Evolutionary conservation across 2,329 filamentous ascomycete species (phyloP).

Genomic region (Fusarium citri): DNA sequence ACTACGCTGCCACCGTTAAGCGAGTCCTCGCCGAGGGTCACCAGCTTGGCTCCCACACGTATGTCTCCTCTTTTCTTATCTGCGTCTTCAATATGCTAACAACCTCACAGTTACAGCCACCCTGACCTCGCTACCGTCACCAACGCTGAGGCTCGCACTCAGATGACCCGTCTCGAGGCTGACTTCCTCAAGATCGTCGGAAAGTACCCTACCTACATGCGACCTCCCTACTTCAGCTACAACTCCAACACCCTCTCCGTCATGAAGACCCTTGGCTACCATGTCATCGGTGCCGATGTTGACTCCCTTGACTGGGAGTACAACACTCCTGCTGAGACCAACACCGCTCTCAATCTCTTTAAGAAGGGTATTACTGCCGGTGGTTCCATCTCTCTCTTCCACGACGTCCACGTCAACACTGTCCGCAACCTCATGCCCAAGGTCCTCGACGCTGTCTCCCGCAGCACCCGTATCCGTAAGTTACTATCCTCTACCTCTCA

Average conservation of each 20-base stretch:
- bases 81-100: constrained; percentile 12
- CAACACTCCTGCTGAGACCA: constrained; percentile 35
- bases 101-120: constrained; percentile 55
- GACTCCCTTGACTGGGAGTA: constrained; percentile 67
- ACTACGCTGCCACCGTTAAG: constrained; percentile 39
- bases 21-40: constrained; percentile 61
- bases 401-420: constrained; percentile 58
- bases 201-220: constrained; percentile 52
- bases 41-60: constrained; percentile 62
- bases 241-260: constrained; percentile 46
- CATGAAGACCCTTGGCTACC: constrained; percentile 58
- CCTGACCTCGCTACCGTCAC: constrained; percentile 49
- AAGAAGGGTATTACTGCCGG: constrained; percentile 42
- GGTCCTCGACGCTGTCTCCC: constrained; percentile 24
- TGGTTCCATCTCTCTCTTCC: constrained; percentile 60
- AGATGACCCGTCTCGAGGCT: constrained; percentile 54
- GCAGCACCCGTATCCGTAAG: constrained; percentile 30
- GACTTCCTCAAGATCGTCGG: constrained; percentile 50
- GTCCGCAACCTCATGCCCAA: constrained; percentile 41
- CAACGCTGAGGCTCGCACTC: constrained; percentile 39
- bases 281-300: constrained; percentile 65
- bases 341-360: constrained; percentile 44
- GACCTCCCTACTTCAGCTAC: constrained; percentile 54
- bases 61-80: not conserved
- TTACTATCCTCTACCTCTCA: not conserved